Evolutionary conservation across 176 grass and related monocot species (phyloP).

Genomic region (Oryza meridionalis): DNA sequence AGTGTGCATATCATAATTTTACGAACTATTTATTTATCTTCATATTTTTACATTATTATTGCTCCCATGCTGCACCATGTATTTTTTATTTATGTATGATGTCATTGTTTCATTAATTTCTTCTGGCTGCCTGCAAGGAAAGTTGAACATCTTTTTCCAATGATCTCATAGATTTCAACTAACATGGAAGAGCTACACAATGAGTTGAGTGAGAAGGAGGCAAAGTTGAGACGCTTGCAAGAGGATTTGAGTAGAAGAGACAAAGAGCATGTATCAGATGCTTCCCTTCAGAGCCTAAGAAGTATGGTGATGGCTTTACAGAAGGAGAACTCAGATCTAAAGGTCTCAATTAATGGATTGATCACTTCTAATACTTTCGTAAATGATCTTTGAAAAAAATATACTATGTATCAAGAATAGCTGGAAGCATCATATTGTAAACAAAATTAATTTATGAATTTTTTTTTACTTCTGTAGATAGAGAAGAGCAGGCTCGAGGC

Average conservation of each 20-base stretch:
- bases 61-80: neutral
- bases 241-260: constrained; percentile 60
- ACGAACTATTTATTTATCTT: neutral
- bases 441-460: constrained; percentile 11
- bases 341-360: constrained; percentile 62
- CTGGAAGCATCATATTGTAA: neutral
- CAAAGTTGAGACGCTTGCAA: constrained; percentile 56
- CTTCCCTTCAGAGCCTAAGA: constrained; percentile 60
- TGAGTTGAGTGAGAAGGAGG: constrained; percentile 71
- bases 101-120: neutral
- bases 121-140: constrained; percentile 1
- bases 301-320: constrained; percentile 61
- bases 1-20: neutral
- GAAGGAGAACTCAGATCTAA: constrained; percentile 78
- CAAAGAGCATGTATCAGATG: constrained; percentile 47
- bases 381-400: neutral
- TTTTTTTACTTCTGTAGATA: constrained; percentile 53
- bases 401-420: neutral
- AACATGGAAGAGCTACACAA: constrained; percentile 62
- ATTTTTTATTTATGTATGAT: constrained; percentile 13
- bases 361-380: constrained; percentile 1
- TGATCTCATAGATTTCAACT: constrained; percentile 56
- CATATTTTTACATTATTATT: constrained; percentile 14
- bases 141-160: constrained; percentile 2
- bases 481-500: constrained; percentile 66